Conservation (phyloP, 1,284 basidiomycete genomes). For the Austroboletus olivaceoglutinosus region DNA sequence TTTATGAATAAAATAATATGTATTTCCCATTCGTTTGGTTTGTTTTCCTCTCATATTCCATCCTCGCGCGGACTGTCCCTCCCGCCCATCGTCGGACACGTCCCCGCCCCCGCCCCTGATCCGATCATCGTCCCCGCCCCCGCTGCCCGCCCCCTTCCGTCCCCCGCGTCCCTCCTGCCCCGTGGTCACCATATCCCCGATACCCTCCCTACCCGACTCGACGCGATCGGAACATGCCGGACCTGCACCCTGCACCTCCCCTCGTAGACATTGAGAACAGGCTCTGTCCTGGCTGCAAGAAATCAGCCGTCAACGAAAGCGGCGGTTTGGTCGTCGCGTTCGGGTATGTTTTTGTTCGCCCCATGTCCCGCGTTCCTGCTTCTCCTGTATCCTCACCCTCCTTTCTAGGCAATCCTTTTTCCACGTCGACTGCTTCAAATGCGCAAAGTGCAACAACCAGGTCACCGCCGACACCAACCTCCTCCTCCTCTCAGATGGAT, state of each 20-base stretch:
- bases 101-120: too few species aligned
- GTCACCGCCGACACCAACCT: constrained; percentile 94
- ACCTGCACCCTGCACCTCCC: not conserved
- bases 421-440: constrained; percentile 81
- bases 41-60: constrained; percentile 1
- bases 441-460: constrained; percentile 76
- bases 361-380: not conserved
- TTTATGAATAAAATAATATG: not conserved
- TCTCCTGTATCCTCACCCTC: constrained; percentile 4
- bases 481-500: constrained; percentile 92
- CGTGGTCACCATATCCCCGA: not conserved
- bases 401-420: constrained; percentile 72
- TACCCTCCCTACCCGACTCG: not conserved
- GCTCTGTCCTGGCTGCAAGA: constrained; percentile 82
- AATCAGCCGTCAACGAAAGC: constrained; percentile 77
- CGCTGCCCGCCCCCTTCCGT: too few species aligned
- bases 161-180: not conserved
- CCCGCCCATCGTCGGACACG: not conserved
- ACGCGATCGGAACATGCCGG: constrained; percentile 11
- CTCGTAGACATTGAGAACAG: constrained; percentile 51
- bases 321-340: constrained; percentile 90
- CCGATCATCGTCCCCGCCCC: not conserved
- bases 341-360: constrained; percentile 55
- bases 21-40: not conserved
- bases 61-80: not conserved